Percentiles rank a stretch among this genome's conserved stretches.
phyloP scores from a whole-genome alignment of 164 flowering plant species.

The Protea cynaroides region DNA sequence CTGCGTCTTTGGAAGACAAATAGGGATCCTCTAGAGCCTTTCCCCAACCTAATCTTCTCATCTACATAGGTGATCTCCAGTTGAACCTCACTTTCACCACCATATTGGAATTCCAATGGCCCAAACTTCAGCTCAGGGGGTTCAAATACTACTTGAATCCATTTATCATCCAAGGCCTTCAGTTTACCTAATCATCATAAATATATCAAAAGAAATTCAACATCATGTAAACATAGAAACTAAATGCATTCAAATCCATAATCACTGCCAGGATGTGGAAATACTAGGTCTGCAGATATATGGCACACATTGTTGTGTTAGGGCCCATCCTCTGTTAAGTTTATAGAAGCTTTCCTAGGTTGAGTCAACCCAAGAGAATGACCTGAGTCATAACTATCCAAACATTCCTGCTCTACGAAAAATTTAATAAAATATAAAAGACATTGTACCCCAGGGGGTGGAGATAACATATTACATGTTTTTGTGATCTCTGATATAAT shows the following conservation, averaged over 20 bases:
- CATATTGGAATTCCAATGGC: constrained; percentile 57
- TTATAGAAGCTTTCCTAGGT: no score
- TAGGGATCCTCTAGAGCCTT: constrained; percentile 84
- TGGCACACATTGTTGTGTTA: no score
- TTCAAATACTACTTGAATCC: constrained; percentile 93
- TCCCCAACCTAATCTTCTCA: constrained; percentile 78
- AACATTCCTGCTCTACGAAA: no score
- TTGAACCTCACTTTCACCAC: constrained; percentile 86
- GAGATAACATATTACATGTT: not conserved
- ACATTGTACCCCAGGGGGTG: not conserved
- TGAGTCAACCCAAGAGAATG: no score
- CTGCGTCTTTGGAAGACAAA: constrained; percentile 73
- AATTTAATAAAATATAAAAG: not conserved
- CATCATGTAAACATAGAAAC: not conserved
- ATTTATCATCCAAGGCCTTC: constrained; percentile 59
- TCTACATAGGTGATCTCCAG: constrained; percentile 83
- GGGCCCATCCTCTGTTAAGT: no score
- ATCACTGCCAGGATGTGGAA: no score
- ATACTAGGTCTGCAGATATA: no score
- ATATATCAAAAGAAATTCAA: not conserved
- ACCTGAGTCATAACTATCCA: no score
- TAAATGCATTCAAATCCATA: no score
- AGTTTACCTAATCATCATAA: constrained; percentile 27
- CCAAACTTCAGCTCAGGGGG: constrained; percentile 87
- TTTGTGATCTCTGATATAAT: not conserved